These are phyloP conservation scores for Pascua guehoae DNA, from an alignment of 1,284 basidiomycete genomes.

Conservation along the genomic window DNA sequence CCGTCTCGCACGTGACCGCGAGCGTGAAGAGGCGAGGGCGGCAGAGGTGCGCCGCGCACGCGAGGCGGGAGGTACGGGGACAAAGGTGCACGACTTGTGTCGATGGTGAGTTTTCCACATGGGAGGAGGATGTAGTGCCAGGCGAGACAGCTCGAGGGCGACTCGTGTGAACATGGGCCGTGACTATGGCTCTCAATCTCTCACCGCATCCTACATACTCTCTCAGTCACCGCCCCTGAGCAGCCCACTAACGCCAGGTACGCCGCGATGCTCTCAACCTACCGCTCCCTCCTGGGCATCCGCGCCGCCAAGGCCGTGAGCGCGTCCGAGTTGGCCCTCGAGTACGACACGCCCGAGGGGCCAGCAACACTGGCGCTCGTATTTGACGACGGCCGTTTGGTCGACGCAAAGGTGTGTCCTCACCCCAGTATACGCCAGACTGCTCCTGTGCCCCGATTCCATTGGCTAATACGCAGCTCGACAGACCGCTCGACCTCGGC, in stretches of 20 bases:
- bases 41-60: constrained; percentile 52
- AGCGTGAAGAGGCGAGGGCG: constrained; percentile 66
- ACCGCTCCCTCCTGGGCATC: constrained; percentile 61
- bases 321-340: constrained; percentile 69
- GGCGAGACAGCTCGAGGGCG: constrained; percentile 39
- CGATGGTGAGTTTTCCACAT: constrained; percentile 37
- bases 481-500: constrained; percentile 50
- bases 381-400: too few relatives aligned
- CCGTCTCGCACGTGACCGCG: constrained; percentile 60
- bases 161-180: too few relatives aligned
- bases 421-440: too few relatives aligned
- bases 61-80: constrained; percentile 54
- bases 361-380: constrained; percentile 17
- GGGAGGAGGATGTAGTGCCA: constrained; percentile 53
- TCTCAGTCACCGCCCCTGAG: constrained; percentile 25
- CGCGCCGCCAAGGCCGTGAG: constrained; percentile 60
- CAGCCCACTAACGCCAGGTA: constrained; percentile 56
- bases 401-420: too few relatives aligned
- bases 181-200: too few relatives aligned
- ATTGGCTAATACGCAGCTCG: too few relatives aligned
- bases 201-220: constrained; percentile 28
- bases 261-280: constrained; percentile 61
- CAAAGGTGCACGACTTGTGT: constrained; percentile 45
- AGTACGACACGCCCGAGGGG: constrained; percentile 52
- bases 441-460: too few relatives aligned